Percentiles rank a stretch among this genome's conserved stretches.
These are phyloP conservation scores for Taiozyma sp. DNA, from an alignment of 1,139 yeast genomes.

Conservation along the genomic window DNA sequence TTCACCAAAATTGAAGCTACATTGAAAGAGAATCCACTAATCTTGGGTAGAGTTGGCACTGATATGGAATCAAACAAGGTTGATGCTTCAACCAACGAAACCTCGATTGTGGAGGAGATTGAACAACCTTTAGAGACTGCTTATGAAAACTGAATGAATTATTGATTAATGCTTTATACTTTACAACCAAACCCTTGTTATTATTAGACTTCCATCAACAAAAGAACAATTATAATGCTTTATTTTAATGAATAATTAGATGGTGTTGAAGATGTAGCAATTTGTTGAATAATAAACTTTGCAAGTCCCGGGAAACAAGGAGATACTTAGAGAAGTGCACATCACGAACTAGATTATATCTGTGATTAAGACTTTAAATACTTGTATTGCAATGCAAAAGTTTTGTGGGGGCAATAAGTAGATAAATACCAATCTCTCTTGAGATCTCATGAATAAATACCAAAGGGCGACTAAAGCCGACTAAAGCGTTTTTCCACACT, in stretches of 20 bases:
- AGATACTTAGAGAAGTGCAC: too few species aligned
- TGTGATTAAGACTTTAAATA: too few species aligned
- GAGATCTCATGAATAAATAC: not conserved
- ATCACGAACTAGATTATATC: too few species aligned
- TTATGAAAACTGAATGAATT: constrained; percentile 5
- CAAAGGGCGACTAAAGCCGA: not conserved
- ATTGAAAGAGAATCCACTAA: constrained; percentile 10
- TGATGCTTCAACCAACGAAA: constrained; percentile 1
- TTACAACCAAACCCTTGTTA: not conserved
- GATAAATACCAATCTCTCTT: not conserved
- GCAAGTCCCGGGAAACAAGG: too few species aligned
- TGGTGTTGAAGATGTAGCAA: too few species aligned
- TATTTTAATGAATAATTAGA: not conserved
- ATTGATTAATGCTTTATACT: not conserved
- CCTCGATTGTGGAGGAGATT: constrained; percentile 12
- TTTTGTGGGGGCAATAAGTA: not conserved
- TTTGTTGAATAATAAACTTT: too few species aligned
- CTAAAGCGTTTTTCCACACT: not conserved
- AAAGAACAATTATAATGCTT: not conserved
- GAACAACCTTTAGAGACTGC: constrained; percentile 15
- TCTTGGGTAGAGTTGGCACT: constrained; percentile 10
- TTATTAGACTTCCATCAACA: not conserved
- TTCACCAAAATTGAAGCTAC: constrained; percentile 17
- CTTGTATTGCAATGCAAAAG: not conserved
- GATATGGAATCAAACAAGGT: not conserved